Percentiles rank a stretch among this genome's conserved stretches.
phyloP scores from a whole-genome alignment of 2,329 filamentous ascomycete genomes.

The Diaporthe longicolla region DNA sequence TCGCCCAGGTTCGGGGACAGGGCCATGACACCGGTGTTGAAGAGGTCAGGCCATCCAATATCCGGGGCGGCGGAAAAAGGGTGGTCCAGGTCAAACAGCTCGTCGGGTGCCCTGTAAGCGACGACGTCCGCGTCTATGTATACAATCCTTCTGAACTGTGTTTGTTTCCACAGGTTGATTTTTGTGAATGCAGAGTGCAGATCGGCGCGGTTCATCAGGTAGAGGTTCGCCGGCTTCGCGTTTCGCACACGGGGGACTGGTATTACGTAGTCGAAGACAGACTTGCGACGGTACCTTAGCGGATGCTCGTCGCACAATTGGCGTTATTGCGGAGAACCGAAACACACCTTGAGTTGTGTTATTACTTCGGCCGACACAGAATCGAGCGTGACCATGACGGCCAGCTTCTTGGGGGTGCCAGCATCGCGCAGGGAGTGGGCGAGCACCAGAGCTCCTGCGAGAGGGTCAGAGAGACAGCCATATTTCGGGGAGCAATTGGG shows the following conservation, averaged over 20 bases:
- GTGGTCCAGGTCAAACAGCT: slow-evolving; percentile 80
- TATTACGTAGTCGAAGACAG: slow-evolving; percentile 89
- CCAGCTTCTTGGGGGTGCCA: slow-evolving; percentile 87
- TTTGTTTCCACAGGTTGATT: slow-evolving; percentile 92
- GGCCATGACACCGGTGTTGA: slow-evolving; percentile 98
- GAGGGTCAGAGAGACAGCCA: slow-evolving; percentile 18
- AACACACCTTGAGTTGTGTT: slow-evolving; percentile 79
- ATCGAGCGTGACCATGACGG: slow-evolving; percentile 86
- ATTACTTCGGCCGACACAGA: slow-evolving; percentile 82
- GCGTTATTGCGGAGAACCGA: slow-evolving; percentile 16
- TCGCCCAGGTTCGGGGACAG: slow-evolving; percentile 88
- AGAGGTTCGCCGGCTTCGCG: slow-evolving; percentile 82
- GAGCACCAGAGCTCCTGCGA: slow-evolving; percentile 87
- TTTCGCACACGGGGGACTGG: slow-evolving; percentile 86
- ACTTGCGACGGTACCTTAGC: slow-evolving; percentile 61
- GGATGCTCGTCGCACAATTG: slow-evolving; percentile 5
- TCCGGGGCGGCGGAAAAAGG: slow-evolving; percentile 84
- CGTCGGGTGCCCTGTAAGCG: slow-evolving; percentile 90
- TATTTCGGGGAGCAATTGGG: slow-evolving; percentile 45
- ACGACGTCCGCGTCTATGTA: slow-evolving; percentile 96
- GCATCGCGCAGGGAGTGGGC: slow-evolving; percentile 95
- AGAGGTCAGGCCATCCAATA: slow-evolving; percentile 97
- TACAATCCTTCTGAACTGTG: slow-evolving; percentile 91
- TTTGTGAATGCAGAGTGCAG: slow-evolving; percentile 96
- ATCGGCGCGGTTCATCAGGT: slow-evolving; percentile 92